phyloP scores from a whole-genome alignment of 2,329 filamentous ascomycete genomes.

The Ophiocordyceps camponoti-floridani region DNA sequence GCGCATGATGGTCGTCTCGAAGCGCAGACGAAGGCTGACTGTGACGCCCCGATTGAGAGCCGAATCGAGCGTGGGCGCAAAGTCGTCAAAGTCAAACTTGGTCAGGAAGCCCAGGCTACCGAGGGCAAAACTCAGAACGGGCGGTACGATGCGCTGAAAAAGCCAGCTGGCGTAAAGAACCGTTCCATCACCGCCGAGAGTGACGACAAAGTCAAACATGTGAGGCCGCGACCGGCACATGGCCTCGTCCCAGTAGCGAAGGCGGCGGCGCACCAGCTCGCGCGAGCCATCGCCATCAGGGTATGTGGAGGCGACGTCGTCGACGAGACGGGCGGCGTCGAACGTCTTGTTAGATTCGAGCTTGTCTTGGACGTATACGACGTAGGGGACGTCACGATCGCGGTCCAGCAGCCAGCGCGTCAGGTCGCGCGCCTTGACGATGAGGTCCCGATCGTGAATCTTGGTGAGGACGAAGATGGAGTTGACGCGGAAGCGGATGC shows the following conservation, averaged over 20 bases:
- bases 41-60: conserved; percentile 73
- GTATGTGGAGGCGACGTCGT: conserved; percentile 34
- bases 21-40: conserved; percentile 71
- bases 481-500: conserved; percentile 63
- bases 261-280: conserved; percentile 25
- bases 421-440: conserved; percentile 60
- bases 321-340: conserved; percentile 48
- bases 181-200: conserved; percentile 87
- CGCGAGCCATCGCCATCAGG: conserved; percentile 14
- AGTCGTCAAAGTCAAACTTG: conserved; percentile 80
- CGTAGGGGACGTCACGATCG: conserved; percentile 49
- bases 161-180: conserved; percentile 93
- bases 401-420: conserved; percentile 64
- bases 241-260: conserved; percentile 70
- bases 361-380: conserved; percentile 67
- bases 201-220: conserved; percentile 84
- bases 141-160: conserved; percentile 88
- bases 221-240: conserved; percentile 66
- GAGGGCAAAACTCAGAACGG: conserved; percentile 77
- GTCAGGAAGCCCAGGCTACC: conserved; percentile 90
- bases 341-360: conserved; percentile 57
- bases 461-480: conserved; percentile 84
- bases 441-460: conserved; percentile 67
- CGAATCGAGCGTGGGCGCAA: conserved; percentile 46
- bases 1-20: conserved; percentile 89